phyloP scores from a whole-genome alignment of 2,329 filamentous ascomycete species.

The Aulographum hederae region DNA sequence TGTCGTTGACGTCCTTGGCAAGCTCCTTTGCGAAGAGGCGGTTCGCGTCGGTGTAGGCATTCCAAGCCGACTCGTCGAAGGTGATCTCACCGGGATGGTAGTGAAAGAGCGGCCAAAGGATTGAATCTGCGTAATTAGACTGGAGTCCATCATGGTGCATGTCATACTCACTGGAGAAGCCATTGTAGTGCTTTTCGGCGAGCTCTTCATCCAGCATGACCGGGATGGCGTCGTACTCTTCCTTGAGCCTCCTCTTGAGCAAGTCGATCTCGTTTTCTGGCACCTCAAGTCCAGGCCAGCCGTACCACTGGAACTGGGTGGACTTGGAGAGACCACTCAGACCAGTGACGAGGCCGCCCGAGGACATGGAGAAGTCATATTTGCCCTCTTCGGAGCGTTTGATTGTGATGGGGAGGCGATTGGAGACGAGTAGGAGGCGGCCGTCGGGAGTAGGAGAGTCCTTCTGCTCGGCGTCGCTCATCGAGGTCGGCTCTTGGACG shows the following conservation, averaged over 20 bases:
- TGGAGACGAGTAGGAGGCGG: slow-evolving; percentile 70
- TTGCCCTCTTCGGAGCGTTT: slow-evolving; percentile 81
- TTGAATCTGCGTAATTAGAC: slow-evolving; percentile 47
- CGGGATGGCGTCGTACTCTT: slow-evolving; percentile 76
- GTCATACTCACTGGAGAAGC: slow-evolving; percentile 64
- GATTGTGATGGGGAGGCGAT: slow-evolving; percentile 90
- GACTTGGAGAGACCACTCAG: slow-evolving; percentile 82
- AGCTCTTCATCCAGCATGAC: slow-evolving; percentile 89
- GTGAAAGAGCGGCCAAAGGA: slow-evolving; percentile 96
- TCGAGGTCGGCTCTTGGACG: too few species aligned
- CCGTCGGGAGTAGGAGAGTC: too few species aligned
- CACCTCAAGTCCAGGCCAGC: slow-evolving; percentile 87
- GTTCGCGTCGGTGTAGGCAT: slow-evolving; percentile 85
- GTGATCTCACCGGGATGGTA: slow-evolving; percentile 98
- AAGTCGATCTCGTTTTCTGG: slow-evolving; percentile 62
- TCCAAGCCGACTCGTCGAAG: slow-evolving; percentile 90
- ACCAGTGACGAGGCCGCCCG: slow-evolving; percentile 84
- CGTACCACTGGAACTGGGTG: slow-evolving; percentile 95
- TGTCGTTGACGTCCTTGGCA: slow-evolving; percentile 73
- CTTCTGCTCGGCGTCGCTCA: slow-evolving; percentile 10
- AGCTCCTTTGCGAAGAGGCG: slow-evolving; percentile 79
- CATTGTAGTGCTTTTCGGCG: slow-evolving; percentile 92
- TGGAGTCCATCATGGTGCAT: background rate
- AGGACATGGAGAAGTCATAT: slow-evolving; percentile 92
- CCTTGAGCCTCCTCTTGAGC: slow-evolving; percentile 61